Evolutionary conservation across 768 basidiomycete genomes (phyloP), one percentile per base, ranked within the genome.

Genomic region (Lentinula lateritia): DNA sequence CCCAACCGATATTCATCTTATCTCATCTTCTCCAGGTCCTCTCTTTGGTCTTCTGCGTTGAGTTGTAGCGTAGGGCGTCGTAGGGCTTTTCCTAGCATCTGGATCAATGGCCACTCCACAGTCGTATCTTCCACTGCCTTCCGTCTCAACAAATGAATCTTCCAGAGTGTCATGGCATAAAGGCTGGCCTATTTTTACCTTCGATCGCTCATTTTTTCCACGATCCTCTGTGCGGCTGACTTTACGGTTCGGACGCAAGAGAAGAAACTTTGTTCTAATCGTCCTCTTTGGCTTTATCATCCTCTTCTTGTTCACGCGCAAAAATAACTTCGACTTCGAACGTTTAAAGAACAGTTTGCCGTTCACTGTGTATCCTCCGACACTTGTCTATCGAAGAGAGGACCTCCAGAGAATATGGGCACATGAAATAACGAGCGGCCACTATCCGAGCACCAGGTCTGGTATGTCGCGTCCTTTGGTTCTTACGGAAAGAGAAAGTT

Each of bases 401-500:
- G 94, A 98, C 69, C 71, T 97, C 45, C 91, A 90, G 68, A 81
- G 88, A 61, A 92, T 99, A 73, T 98, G 95, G 95, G 80, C 87
- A 63, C 98, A 95, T 95, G 96, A 99, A 75, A 83, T 98, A 61
- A 78, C 85, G 36, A 92, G 92, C 64, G 97, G 97, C 0, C 95
- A 97, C 75, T 94, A 94, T 78, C 96, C 96, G 8, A 95, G 92
- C 74, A 80, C 83, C 58, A 81, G 84, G 61, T 80, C 81, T 67
- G 83, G 95, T 93, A 73, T 69, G 91, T 81, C 59, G 28, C 36
- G 60, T 50, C 53, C 38, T 38, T 38, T 52, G 32, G 36, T 5
- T 60, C 36, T 55, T 50, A 41, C 50, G 6, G 9, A 48, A 8
- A 23, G 46, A 20, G 8, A 9, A n/a, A n/a, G 43, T 45, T 61